Conservation (phyloP, 768 basidiomycete genomes). For the Coprinopsis strossmayeri region DNA sequence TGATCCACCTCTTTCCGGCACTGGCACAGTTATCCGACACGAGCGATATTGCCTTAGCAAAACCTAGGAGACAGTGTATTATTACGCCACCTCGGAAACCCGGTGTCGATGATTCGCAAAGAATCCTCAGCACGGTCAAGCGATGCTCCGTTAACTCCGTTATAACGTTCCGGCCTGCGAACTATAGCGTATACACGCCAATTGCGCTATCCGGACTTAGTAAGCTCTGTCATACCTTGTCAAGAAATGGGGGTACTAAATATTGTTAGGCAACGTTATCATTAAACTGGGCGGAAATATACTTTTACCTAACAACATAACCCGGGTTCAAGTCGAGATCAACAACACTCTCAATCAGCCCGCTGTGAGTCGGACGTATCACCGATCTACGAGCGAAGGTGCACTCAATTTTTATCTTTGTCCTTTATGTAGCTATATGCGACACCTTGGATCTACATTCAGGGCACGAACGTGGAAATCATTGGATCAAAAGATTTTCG, state of each 20-base stretch:
- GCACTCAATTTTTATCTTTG: neutral
- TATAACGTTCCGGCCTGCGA: constrained; percentile 27
- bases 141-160: constrained; percentile 26
- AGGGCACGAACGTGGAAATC: constrained; percentile 33
- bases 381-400: no score
- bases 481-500: constrained; percentile 32
- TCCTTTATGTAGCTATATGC: constrained; percentile 26
- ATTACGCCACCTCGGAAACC: constrained; percentile 8
- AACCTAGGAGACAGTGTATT: neutral
- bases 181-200: constrained; percentile 32
- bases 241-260: no score
- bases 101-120: constrained; percentile 26
- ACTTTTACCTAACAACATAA: constrained; percentile 35
- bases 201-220: constrained; percentile 26
- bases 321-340: constrained; percentile 32
- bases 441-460: constrained; percentile 40
- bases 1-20: neutral
- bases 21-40: neutral
- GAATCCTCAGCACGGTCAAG: constrained; percentile 28
- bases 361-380: constrained; percentile 26
- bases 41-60: neutral
- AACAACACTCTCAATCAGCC: constrained; percentile 30
- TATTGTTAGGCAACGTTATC: constrained; percentile 31
- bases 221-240: no score
- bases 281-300: constrained; percentile 37